Base-by-base conservation (phyloP, 1,284 basidiomycete species). In the Hemileia vastatrix region DNA sequence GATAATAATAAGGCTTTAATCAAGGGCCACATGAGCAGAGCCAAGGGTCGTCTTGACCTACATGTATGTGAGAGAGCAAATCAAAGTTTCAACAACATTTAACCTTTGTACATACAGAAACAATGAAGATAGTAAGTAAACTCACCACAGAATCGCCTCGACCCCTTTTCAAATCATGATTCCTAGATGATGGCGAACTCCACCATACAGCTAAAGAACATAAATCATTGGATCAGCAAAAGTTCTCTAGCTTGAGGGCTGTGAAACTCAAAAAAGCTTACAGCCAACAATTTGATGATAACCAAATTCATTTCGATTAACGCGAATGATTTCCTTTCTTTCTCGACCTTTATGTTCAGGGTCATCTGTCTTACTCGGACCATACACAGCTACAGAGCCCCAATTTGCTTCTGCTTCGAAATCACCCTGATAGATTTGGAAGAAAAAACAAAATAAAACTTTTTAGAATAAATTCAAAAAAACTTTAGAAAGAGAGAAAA, bases 21-120 rank as follows among this genome's bases (percentile, higher is more conserved):
- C 23, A 32, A 61, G 54, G 9, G 48, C 32, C 2, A 52, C 40
- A 8, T 52, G 50, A 21, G 51, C 58, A 6, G 58, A 54, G 45
- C 58, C 58, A 32, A 61, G 31, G n/a, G 58, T 61, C 13, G 58
- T 61, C 31, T 61, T 54, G 11, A n/a, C n/a, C n/a, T n/a, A n/a
- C n/a, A n/a, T n/a, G n/a, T n/a, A n/a, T n/a, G n/a, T n/a, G n/a
- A n/a, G n/a, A n/a, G n/a, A n/a, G n/a, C n/a, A n/a, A n/a, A n/a
- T n/a, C n/a, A n/a, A n/a, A n/a, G n/a, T n/a, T n/a, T n/a, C n/a
- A n/a, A n/a, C n/a, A n/a, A n/a, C n/a, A n/a, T n/a, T n/a, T n/a
- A n/a, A n/a, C n/a, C n/a, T n/a, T n/a, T n/a, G n/a, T n/a, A n/a
- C n/a, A n/a, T n/a, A n/a, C n/a, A n/a, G n/a, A n/a, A n/a, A n/a